Base-by-base conservation (phyloP, 2,329 filamentous ascomycete species). In the Scedosporium aurantiacum region DNA sequence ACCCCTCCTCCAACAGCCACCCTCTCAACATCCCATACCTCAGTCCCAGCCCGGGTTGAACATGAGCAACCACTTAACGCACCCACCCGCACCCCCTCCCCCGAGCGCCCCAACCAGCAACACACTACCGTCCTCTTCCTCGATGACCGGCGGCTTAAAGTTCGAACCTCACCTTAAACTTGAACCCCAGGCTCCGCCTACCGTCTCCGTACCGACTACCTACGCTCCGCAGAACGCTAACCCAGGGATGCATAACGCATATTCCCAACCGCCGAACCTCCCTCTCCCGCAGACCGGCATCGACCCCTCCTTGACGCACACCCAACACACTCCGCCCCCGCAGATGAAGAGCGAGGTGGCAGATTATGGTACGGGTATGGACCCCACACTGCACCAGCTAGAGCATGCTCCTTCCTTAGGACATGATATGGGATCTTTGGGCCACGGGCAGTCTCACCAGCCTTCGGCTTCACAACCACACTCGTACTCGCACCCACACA, bases 371-470 rank as follows among this genome's bases (percentile, higher is more conserved):
- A 8, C 47, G 10, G 21, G 47, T 21, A 52, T 52, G 4, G 47
- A 27, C 23, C 47, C 47, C n/a, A 7, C n/a, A 21, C 47, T 52
- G 4, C 47, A 52, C 6, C 47, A 52, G 5, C 47, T 52, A 5
- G 21, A 18, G 8, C 47, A 52, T 27, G 21, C n/a, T 21, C 16
- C 47, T 18, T 21, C n/a, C 5, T 52, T 21, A 12, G 21, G n/a
- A 18, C 47, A 52, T 25, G 47, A 25, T 25, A 52, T 52, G n/a
- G 47, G 47, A 8, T 52, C 47, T 21, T 21, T 52, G 23, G 47
- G 47, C 8, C 47, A 52, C 10, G 47, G 47, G 10, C 47, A 58
- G 14, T 45, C 57, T 8, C 59, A 60, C 28, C 62, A 63, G 41
- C 40, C 45, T 10, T 32, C 57, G 7, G 61, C 21, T 21, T 16